These are phyloP conservation scores for Nothopassalora personata DNA, from an alignment of 2,329 filamentous ascomycete genomes.

Conservation along the genomic window DNA sequence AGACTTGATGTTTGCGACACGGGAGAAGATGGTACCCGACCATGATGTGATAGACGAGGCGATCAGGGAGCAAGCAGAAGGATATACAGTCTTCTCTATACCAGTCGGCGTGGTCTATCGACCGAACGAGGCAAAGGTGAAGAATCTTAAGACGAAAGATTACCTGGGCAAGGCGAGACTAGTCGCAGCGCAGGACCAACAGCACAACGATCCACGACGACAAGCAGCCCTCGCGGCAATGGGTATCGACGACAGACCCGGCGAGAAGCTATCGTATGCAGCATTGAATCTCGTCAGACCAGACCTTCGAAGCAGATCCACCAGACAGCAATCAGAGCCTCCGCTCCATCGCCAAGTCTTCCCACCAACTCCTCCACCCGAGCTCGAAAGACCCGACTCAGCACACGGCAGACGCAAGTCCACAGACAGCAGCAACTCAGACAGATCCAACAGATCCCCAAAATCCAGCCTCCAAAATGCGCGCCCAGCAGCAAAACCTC, in stretches of 20 bases:
- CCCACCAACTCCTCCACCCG: constrained; percentile 96
- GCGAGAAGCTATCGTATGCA: constrained; percentile 82
- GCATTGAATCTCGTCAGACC: constrained; percentile 90
- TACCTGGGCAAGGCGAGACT: constrained; percentile 95
- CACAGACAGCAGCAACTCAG: constrained; percentile 45
- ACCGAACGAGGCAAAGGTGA: constrained; percentile 95
- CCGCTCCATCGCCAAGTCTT: constrained; percentile 75
- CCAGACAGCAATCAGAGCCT: constrained; percentile 77
- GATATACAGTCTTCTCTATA: constrained; percentile 97
- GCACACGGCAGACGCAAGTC: constrained; percentile 28
- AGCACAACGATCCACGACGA: constrained; percentile 24
- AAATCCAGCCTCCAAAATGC: constrained; percentile 30
- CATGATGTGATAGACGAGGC: constrained; percentile 98
- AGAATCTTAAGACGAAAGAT: constrained; percentile 95
- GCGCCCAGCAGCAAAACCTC: constrained; percentile 43
- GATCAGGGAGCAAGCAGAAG: constrained; percentile 89
- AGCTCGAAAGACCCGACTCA: constrained; percentile 55
- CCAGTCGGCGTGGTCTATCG: constrained; percentile 92
- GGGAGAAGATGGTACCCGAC: constrained; percentile 93
- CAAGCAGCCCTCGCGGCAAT: constrained; percentile 36
- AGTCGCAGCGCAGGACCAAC: constrained; percentile 60
- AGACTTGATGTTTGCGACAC: constrained; percentile 82
- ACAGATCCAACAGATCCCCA: constrained; percentile 24
- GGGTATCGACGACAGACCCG: constrained; percentile 71
- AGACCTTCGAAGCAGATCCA: constrained; percentile 63